These are phyloP conservation scores for Fomitopsis palustris DNA, from an alignment of 1,284 basidiomycete species.

Conservation along the genomic window DNA sequence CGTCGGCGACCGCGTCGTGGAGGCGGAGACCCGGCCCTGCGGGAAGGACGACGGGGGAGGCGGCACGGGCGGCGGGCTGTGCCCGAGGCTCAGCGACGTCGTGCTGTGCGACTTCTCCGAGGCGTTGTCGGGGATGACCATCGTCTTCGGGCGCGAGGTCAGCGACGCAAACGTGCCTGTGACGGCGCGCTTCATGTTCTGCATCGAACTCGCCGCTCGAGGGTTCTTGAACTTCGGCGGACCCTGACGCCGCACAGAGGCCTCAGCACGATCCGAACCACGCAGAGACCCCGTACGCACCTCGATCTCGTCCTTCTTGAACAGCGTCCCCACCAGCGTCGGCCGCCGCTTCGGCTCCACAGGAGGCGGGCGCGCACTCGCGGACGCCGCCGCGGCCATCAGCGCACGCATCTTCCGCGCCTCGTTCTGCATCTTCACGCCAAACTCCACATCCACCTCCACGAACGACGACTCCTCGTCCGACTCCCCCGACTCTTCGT, in stretches of 20 bases:
- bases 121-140: conserved; percentile 3
- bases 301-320: conserved; percentile 13
- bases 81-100: conserved; percentile 11
- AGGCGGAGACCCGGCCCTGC: background rate
- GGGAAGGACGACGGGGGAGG: conserved; percentile 3
- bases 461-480: background rate
- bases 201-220: conserved; percentile 22
- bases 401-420: conserved; percentile 8
- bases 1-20: background rate
- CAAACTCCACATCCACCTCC: background rate
- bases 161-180: conserved; percentile 17
- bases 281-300: background rate
- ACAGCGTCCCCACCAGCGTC: conserved; percentile 16
- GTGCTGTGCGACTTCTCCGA: background rate
- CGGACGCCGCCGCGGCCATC: conserved; percentile 4
- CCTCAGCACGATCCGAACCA: background rate
- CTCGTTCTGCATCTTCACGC: conserved; percentile 2
- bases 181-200: conserved; percentile 28
- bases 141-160: conserved; percentile 17
- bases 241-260: conserved; percentile 1
- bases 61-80: conserved; percentile 7
- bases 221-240: conserved; percentile 9
- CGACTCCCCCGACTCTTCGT: background rate
- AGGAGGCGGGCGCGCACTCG: conserved; percentile 1
- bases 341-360: conserved; percentile 7